Conservation (phyloP, 2,329 filamentous ascomycete species). For the Didymellaceae sp. region DNA sequence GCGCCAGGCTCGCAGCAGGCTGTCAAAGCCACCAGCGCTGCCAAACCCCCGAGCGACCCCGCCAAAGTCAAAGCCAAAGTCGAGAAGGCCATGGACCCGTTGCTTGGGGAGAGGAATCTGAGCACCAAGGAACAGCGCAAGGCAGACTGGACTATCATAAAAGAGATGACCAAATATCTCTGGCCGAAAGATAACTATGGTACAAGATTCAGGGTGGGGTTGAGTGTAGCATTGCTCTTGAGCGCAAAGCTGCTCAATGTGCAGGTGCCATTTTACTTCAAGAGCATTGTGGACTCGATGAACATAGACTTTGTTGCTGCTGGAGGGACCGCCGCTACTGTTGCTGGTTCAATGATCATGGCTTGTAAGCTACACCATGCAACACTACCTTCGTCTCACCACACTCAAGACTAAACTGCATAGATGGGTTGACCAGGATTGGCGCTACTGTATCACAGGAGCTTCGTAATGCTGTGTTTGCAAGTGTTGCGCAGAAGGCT, state of each 20-base stretch:
- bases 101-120: slow-evolving; percentile 69
- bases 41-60: slow-evolving; percentile 29
- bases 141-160: slow-evolving; percentile 98
- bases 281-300: slow-evolving; percentile 96
- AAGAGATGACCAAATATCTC: slow-evolving; percentile 93
- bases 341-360: slow-evolving; percentile 90
- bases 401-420: slow-evolving; percentile 23
- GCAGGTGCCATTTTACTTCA: slow-evolving; percentile 98
- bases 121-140: slow-evolving; percentile 88
- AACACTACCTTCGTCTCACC: slow-evolving; percentile 7
- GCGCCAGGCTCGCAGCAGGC: slow-evolving; percentile 33
- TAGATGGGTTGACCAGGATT: slow-evolving; percentile 84
- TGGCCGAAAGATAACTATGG: slow-evolving; percentile 91
- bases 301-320: slow-evolving; percentile 88
- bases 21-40: slow-evolving; percentile 23
- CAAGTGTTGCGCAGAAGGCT: slow-evolving; percentile 94
- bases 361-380: slow-evolving; percentile 65
- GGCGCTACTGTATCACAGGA: slow-evolving; percentile 91
- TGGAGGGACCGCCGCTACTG: slow-evolving; percentile 86
- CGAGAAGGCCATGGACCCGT: slow-evolving; percentile 41
- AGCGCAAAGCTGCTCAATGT: slow-evolving; percentile 94
- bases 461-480: slow-evolving; percentile 93
- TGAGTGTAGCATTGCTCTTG: slow-evolving; percentile 83
- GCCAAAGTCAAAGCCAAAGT: slow-evolving; percentile 30
- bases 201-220: slow-evolving; percentile 82